phyloP scores from a whole-genome alignment of 164 flowering plant genomes.

The Taxillus chinensis region DNA sequence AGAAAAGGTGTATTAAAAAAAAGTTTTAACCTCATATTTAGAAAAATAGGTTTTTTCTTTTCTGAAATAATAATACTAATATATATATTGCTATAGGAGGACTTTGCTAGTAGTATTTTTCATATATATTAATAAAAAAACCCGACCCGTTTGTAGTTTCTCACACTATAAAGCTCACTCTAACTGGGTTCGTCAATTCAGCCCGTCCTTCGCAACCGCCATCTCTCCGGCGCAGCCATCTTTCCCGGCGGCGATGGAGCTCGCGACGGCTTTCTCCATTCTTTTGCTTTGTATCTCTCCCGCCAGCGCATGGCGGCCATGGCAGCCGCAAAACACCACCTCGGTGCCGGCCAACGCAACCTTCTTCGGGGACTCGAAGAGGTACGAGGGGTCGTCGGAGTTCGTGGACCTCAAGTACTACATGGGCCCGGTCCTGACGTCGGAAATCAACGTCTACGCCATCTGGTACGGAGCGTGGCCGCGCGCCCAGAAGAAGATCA shows the following conservation, averaged over 20 bases:
- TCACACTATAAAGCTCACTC: too few relatives aligned
- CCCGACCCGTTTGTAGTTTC: too few relatives aligned
- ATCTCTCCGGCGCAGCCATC: slow-evolving; percentile 8
- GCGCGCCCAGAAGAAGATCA: slow-evolving; percentile 43
- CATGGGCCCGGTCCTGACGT: slow-evolving; percentile 78
- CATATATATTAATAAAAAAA: too few relatives aligned
- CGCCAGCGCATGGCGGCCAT: slow-evolving; percentile 38
- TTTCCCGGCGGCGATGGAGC: slow-evolving; percentile 7
- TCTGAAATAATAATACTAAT: too few relatives aligned
- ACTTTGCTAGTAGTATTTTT: too few relatives aligned
- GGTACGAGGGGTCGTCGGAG: slow-evolving; percentile 63
- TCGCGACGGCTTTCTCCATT: slow-evolving; percentile 4
- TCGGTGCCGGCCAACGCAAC: slow-evolving; percentile 10
- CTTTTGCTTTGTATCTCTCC: slow-evolving; percentile 10
- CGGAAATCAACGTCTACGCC: slow-evolving; percentile 55
- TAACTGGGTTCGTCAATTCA: too few relatives aligned
- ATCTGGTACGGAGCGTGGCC: slow-evolving; percentile 77
- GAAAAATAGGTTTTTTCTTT: too few relatives aligned
- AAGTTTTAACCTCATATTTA: too few relatives aligned
- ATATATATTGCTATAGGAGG: too few relatives aligned
- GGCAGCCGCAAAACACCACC: slow-evolving; percentile 29
- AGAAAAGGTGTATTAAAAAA: too few relatives aligned
- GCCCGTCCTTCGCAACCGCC: slow-evolving; percentile 3
- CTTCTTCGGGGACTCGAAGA: slow-evolving; percentile 32
- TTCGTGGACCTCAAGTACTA: slow-evolving; percentile 60